Evolutionary conservation across 2,329 filamentous ascomycete genomes (phyloP).

Genomic region (Fusarium duplospermum): DNA sequence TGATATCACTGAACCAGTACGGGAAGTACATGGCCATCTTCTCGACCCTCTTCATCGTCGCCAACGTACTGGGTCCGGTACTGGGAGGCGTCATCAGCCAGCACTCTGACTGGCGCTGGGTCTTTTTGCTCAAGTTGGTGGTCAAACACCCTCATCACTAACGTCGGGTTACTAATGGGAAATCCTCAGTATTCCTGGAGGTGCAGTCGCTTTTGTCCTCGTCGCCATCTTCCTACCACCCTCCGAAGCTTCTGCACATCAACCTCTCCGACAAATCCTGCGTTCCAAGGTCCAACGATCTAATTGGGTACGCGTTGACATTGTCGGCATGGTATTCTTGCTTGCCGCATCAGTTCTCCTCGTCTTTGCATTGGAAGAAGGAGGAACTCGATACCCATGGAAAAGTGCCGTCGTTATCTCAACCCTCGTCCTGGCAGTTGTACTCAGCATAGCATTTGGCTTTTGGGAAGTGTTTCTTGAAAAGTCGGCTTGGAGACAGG

Average conservation of each 20-base stretch:
- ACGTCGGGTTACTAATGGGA: not conserved
- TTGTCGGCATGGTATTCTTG: slow-evolving; percentile 45
- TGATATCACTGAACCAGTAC: slow-evolving; percentile 22
- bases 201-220: not conserved
- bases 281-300: not conserved
- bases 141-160: not conserved
- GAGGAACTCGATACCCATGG: slow-evolving; percentile 57
- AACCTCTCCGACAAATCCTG: not conserved
- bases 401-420: slow-evolving; percentile 52
- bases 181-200: not conserved
- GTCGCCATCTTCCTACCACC: not conserved
- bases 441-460: slow-evolving; percentile 14
- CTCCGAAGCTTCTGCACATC: not conserved
- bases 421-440: slow-evolving; percentile 17
- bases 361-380: slow-evolving; percentile 60
- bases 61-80: slow-evolving; percentile 14
- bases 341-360: slow-evolving; percentile 57
- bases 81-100: slow-evolving; percentile 18
- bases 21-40: slow-evolving; percentile 28
- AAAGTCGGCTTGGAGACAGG: slow-evolving; percentile 1
- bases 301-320: slow-evolving; percentile 24
- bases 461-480: slow-evolving; percentile 13
- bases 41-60: slow-evolving; percentile 14
- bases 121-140: slow-evolving; percentile 21
- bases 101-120: slow-evolving; percentile 16